Evolutionary conservation across 257 asterid genomes (phyloP).

Genomic region (Scutellaria barbata): DNA sequence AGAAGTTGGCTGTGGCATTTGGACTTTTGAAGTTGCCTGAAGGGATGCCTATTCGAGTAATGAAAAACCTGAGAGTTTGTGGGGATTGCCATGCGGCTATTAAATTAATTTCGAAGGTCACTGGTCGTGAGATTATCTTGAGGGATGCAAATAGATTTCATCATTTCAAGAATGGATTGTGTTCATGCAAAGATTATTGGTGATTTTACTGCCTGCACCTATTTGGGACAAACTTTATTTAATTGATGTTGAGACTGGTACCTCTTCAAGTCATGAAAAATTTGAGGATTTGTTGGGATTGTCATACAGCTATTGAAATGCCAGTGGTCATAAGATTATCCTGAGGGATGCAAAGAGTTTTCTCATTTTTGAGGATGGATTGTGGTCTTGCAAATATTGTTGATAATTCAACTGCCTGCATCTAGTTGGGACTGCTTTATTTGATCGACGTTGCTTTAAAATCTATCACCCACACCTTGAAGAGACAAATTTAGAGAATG

Average conservation of each 20-base stretch:
- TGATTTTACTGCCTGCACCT: constrained; percentile 36
- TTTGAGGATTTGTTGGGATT: too few species aligned
- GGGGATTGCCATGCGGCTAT: constrained; percentile 75
- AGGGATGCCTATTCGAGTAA: constrained; percentile 61
- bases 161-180: constrained; percentile 63
- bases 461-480: too few species aligned
- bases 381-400: too few species aligned
- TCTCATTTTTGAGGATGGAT: too few species aligned
- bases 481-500: too few species aligned
- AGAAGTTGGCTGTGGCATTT: constrained; percentile 73
- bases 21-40: constrained; percentile 69
- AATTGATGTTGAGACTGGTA: not conserved
- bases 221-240: constrained; percentile 1
- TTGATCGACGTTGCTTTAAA: too few species aligned
- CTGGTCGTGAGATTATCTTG: constrained; percentile 57
- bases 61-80: constrained; percentile 76
- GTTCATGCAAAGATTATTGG: constrained; percentile 79
- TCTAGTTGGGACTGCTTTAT: too few species aligned
- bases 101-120: constrained; percentile 53
- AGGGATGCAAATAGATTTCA: constrained; percentile 78
- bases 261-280: not conserved
- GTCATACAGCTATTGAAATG: too few species aligned
- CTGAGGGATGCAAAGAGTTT: too few species aligned
- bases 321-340: too few species aligned
- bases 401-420: too few species aligned